phyloP scores from a whole-genome alignment of 179 eudicot species.

The Amaranthus tricolor region DNA sequence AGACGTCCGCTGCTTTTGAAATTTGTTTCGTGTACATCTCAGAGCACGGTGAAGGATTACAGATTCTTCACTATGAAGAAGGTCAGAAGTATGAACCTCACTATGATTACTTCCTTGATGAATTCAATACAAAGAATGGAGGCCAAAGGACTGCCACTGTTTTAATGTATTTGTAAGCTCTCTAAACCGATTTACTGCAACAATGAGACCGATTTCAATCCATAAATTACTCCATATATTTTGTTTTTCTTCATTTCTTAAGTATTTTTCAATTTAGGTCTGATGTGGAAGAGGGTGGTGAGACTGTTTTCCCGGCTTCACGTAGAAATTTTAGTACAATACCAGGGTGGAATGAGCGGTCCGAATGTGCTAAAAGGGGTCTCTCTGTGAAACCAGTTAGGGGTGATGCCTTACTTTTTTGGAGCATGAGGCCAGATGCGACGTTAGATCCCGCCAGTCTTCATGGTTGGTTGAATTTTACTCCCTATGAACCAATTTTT shows the following conservation, averaged over 20 bases:
- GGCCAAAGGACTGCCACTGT: constrained; percentile 88
- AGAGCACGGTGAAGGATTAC: constrained; percentile 97
- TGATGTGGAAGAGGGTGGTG: constrained; percentile 98
- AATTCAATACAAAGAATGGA: constrained; percentile 79
- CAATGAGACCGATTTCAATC: neutral
- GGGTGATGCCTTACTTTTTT: constrained; percentile 92
- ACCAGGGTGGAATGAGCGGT: constrained; percentile 75
- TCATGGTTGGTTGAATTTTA: constrained; percentile 54
- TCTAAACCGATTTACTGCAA: constrained; percentile 6
- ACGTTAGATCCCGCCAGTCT: constrained; percentile 77
- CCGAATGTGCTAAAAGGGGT: constrained; percentile 84
- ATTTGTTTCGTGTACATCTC: constrained; percentile 32
- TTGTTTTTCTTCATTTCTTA: neutral
- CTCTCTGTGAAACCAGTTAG: constrained; percentile 75
- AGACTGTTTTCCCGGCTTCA: constrained; percentile 84
- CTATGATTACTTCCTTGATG: constrained; percentile 76
- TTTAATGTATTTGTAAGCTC: constrained; percentile 81
- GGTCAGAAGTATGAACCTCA: constrained; percentile 96
- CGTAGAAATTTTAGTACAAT: constrained; percentile 59
- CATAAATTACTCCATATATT: neutral
- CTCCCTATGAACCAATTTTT: neutral
- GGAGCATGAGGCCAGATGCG: constrained; percentile 95
- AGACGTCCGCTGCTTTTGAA: neutral
- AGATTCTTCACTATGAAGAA: constrained; percentile 84
- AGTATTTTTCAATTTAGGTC: constrained; percentile 41